A percentile compares a stretch with the other conserved stretches of the same genome.
Conservation (phyloP, 148 eudicot genomes). For the Cornus florida region DNA sequence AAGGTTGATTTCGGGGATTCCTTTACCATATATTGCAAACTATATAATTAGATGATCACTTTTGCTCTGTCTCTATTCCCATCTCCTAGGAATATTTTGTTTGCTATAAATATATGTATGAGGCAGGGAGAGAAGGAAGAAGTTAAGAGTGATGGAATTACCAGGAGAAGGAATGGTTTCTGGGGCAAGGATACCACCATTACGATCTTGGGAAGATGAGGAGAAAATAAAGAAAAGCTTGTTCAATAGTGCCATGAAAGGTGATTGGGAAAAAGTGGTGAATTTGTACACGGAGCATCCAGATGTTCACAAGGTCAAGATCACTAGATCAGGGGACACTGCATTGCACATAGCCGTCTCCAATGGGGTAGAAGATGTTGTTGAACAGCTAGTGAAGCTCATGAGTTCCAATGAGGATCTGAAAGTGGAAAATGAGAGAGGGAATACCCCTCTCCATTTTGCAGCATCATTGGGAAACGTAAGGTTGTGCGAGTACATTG, state of each 20-base stretch:
- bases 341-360: conserved; percentile 18
- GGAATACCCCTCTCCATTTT: conserved; percentile 12
- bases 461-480: not conserved
- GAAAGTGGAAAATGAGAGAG: not conserved
- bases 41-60: no score
- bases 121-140: not conserved
- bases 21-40: no score
- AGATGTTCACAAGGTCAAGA: not conserved
- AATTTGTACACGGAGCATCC: not conserved
- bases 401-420: not conserved
- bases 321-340: conserved; percentile 17
- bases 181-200: not conserved
- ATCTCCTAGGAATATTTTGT: no score
- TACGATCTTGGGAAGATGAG: not conserved
- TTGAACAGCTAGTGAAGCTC: not conserved
- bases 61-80: no score
- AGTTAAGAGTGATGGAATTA: not conserved
- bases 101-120: no score
- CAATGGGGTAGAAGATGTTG: not conserved
- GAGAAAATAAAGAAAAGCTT: not conserved
- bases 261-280: conserved; percentile 8
- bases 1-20: no score
- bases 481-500: not conserved
- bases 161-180: not conserved
- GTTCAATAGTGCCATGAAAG: conserved; percentile 12